Evolutionary conservation across 257 asterid genomes (phyloP).

Genomic region (Ehretia macrophylla): DNA sequence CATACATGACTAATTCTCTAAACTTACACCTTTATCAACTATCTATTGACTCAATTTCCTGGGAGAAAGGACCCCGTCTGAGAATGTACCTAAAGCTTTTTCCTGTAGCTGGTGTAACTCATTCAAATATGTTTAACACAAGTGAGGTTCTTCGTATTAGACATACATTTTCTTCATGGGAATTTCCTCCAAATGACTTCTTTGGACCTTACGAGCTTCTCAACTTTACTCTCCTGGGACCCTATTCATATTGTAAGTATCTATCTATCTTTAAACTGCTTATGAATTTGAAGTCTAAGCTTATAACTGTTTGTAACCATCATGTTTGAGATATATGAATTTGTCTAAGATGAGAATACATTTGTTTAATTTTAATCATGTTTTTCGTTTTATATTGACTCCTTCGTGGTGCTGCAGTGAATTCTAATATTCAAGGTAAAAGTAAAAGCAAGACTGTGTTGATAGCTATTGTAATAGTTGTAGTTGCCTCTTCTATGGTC

Average conservation of each 20-base stretch:
- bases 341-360: too few relatives aligned
- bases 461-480: conserved; percentile 26
- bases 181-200: conserved; percentile 26
- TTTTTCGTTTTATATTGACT: too few relatives aligned
- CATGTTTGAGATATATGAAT: too few relatives aligned
- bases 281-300: neutral
- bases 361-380: too few relatives aligned
- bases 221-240: conserved; percentile 47
- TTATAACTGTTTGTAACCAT: neutral
- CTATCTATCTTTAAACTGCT: neutral
- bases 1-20: conserved; percentile 30
- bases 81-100: conserved; percentile 44
- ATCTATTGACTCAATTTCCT: conserved; percentile 27
- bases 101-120: conserved; percentile 23
- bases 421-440: conserved; percentile 12
- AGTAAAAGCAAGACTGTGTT: conserved; percentile 18
- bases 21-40: conserved; percentile 32
- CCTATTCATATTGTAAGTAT: conserved; percentile 35
- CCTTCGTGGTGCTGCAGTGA: conserved; percentile 28
- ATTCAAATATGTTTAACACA: conserved; percentile 22
- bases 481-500: conserved; percentile 20
- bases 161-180: conserved; percentile 31
- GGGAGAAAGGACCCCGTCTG: conserved; percentile 51
- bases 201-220: conserved; percentile 56
- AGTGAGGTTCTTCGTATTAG: conserved; percentile 37